Percentiles rank a stretch among this genome's conserved stretches.
Conservation (phyloP, 495 filamentous ascomycete genomes). For the Xylaria curta region DNA sequence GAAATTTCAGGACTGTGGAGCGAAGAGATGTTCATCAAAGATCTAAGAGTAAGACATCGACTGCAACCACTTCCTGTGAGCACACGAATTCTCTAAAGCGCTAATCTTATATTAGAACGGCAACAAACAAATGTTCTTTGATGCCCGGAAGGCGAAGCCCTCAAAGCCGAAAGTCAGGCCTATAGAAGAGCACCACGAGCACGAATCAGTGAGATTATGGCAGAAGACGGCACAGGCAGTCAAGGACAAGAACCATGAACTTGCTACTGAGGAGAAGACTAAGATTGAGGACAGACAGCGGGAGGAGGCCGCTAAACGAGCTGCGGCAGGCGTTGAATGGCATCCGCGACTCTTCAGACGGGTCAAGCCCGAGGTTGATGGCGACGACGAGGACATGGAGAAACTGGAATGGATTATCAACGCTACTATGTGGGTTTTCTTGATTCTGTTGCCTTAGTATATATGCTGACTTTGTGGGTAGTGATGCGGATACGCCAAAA, state of each 20-base stretch:
- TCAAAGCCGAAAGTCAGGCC: slow-evolving; percentile 78
- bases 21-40: slow-evolving; percentile 88
- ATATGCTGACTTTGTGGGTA: slow-evolving; percentile 38
- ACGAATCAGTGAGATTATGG: slow-evolving; percentile 92
- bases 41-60: slow-evolving; percentile 68
- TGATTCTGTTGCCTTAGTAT: not conserved
- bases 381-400: slow-evolving; percentile 80
- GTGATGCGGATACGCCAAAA: slow-evolving; percentile 71
- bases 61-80: not conserved
- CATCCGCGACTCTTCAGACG: slow-evolving; percentile 80
- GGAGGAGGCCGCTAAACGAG: slow-evolving; percentile 82
- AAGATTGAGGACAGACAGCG: slow-evolving; percentile 92
- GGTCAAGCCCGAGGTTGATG: slow-evolving; percentile 74
- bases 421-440: slow-evolving; percentile 73
- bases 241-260: slow-evolving; percentile 81
- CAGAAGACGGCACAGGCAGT: slow-evolving; percentile 78
- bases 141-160: slow-evolving; percentile 77
- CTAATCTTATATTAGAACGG: slow-evolving; percentile 65
- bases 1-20: slow-evolving; percentile 94
- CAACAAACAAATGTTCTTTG: slow-evolving; percentile 87
- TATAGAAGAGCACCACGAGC: slow-evolving; percentile 83
- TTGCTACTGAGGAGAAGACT: slow-evolving; percentile 93
- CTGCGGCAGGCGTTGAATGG: slow-evolving; percentile 87
- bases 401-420: slow-evolving; percentile 95
- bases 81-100: not conserved